Percentiles rank a stretch among this genome's conserved stretches.
Evolutionary conservation across 495 filamentous ascomycete genomes (phyloP).

Genomic region (Xylaria curta): DNA sequence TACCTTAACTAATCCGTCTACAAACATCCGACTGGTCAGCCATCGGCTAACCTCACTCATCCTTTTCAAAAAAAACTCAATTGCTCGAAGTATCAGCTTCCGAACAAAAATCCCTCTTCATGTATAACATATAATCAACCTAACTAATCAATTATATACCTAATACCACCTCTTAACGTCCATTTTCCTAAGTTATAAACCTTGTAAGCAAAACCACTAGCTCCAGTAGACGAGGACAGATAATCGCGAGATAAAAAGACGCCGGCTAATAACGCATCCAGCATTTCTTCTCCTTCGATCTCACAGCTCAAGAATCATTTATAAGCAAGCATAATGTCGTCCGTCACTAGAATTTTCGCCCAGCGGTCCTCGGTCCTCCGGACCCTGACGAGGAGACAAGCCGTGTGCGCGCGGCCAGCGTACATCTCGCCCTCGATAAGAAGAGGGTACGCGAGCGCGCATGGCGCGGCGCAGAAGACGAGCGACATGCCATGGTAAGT

Average conservation of each 20-base stretch:
- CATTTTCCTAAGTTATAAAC: not conserved
- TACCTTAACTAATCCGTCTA: not conserved
- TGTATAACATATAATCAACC: not conserved
- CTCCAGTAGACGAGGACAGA: not conserved
- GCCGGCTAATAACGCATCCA: not conserved
- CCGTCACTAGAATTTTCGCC: slow-evolving; percentile 1
- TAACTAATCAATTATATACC: not conserved
- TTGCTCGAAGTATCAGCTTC: slow-evolving; percentile 6
- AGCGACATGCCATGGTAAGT: slow-evolving; percentile 40
- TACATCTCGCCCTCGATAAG: slow-evolving; percentile 4
- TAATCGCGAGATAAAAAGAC: not conserved
- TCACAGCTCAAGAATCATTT: not conserved
- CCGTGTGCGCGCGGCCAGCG: not conserved
- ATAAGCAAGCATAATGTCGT: not conserved
- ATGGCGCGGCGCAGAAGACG: slow-evolving; percentile 30
- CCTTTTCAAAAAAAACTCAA: not conserved
- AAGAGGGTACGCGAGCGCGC: slow-evolving; percentile 30
- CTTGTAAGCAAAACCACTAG: not conserved
- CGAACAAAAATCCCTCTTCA: not conserved
- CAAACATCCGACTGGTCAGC: slow-evolving; percentile 27
- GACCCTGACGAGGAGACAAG: not conserved
- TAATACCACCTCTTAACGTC: not conserved
- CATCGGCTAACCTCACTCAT: slow-evolving; percentile 16
- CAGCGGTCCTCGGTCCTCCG: slow-evolving; percentile 3
- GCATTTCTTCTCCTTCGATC: not conserved